Evolutionary conservation across 192 early-diverging fungal species (phyloP).

Genomic region (Gryganskiella cystojenkinii): DNA sequence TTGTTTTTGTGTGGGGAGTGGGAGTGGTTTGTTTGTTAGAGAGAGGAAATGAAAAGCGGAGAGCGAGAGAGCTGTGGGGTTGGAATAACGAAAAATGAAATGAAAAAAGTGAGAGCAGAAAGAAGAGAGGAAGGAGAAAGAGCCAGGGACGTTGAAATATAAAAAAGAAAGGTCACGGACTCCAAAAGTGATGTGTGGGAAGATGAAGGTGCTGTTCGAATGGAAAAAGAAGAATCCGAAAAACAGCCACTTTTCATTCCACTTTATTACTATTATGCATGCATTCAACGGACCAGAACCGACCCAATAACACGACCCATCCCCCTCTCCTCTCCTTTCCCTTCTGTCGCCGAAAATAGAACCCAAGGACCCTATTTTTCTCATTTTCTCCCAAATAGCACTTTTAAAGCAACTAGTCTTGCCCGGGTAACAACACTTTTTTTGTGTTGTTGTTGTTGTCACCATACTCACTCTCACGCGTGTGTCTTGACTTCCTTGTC

Average conservation of each 20-base stretch:
- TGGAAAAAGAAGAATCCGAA: not conserved
- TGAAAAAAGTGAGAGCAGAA: constrained; percentile 12
- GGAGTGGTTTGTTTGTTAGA: not conserved
- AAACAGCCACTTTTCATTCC: not conserved
- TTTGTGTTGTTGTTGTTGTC: no score
- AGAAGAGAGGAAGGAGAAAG: constrained; percentile 18
- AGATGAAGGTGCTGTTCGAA: no score
- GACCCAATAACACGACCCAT: constrained; percentile 3
- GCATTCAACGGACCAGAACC: constrained; percentile 1
- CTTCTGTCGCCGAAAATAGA: not conserved
- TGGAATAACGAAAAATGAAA: constrained; percentile 2
- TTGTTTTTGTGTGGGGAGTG: not conserved
- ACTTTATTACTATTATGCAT: not conserved
- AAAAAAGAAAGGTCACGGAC: not conserved
- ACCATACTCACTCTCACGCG: no score
- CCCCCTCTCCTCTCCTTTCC: not conserved
- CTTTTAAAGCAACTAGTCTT: no score
- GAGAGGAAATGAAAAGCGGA: not conserved
- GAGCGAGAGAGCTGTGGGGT: not conserved
- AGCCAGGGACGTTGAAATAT: constrained; percentile 16
- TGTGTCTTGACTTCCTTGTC: no score
- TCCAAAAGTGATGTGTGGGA: not conserved
- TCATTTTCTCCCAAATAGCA: no score
- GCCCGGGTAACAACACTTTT: no score
- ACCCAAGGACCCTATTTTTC: not conserved